Evolutionary conservation across 2,329 filamentous ascomycete species (phyloP), one percentile per base, ranked within the genome.

Genomic region (Alternaria angustiovoidea): DNA sequence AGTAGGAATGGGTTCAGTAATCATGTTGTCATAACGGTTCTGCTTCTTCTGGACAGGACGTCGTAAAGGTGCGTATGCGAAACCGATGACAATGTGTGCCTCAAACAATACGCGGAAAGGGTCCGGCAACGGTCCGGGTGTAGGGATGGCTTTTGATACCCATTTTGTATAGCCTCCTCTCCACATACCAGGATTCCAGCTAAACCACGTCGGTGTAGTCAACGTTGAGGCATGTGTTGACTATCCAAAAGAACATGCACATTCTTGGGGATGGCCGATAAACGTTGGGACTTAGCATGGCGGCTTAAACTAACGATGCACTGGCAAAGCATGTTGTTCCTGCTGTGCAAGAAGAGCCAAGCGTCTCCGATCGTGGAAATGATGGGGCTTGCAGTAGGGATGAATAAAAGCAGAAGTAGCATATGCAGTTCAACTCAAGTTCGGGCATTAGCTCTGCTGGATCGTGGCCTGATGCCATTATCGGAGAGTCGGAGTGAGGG

Each of bases 351-450:
- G 47, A 51, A 34, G 39, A 53, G 57, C 61, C 65, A 66, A 64
- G 57, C 22, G 11, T 12, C 48, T 22, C 34, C 38, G 38, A 51
- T 41, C 9, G 47, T 52, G 57, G 44, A 60, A 49, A 57, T 42
- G 53, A 57, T 36, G 48, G 62, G 64, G 67, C 63, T 69, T 67
- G 68, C 65, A 67, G 65, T 58, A 57, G 54, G 34, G 24, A n/a
- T 26, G 51, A 53, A 52, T 22, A 57, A 44, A 20, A 57, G 39
- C 64, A 63, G 36, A 48, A 51, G 39, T 58, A 42, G 54, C 39
- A 41, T 39, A 16, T 51, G 46, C 47, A 51, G 16, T 56, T 51
- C 32, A 16, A 36, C 32, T 36, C 32, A 36, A 36, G 22, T 16
- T 36, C 26, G 28, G 49, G 51, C 54, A 11, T 54, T 59, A 53